phyloP scores from a whole-genome alignment of 164 flowering plant species.

The Piper betle region DNA sequence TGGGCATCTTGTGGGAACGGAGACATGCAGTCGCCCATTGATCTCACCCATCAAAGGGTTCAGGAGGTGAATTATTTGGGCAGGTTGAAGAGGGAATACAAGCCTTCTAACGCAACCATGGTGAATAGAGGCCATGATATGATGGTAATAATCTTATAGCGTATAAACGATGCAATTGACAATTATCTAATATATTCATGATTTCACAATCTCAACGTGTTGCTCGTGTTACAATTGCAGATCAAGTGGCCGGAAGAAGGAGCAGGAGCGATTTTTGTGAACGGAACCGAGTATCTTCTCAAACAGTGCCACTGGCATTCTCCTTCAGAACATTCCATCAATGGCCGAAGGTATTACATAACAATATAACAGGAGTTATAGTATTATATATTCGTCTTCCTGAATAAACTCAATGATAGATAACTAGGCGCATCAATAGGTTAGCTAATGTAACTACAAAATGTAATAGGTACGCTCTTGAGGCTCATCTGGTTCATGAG shows the following conservation, averaged over 20 bases:
- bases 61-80: constrained; percentile 6
- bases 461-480: constrained; percentile 15
- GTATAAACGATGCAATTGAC: neutral
- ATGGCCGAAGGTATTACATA: constrained; percentile 21
- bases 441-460: neutral
- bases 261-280: constrained; percentile 22
- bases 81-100: constrained; percentile 10
- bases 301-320: constrained; percentile 48
- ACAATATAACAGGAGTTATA: neutral
- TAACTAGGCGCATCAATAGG: neutral
- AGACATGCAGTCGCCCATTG: constrained; percentile 24
- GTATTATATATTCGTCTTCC: too few species aligned
- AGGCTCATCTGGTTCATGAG: constrained; percentile 51
- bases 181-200: neutral
- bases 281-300: constrained; percentile 26
- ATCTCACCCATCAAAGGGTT: constrained; percentile 11
- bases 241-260: constrained; percentile 19
- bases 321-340: constrained; percentile 46
- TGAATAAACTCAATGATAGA: too few species aligned
- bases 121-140: constrained; percentile 23
- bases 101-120: constrained; percentile 11
- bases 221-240: constrained; percentile 8
- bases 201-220: too few species aligned
- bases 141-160: neutral
- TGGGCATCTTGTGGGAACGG: constrained; percentile 19